Base-by-base conservation (phyloP, 176 grass and related monocot species). In the Chloris gayana region DNA sequence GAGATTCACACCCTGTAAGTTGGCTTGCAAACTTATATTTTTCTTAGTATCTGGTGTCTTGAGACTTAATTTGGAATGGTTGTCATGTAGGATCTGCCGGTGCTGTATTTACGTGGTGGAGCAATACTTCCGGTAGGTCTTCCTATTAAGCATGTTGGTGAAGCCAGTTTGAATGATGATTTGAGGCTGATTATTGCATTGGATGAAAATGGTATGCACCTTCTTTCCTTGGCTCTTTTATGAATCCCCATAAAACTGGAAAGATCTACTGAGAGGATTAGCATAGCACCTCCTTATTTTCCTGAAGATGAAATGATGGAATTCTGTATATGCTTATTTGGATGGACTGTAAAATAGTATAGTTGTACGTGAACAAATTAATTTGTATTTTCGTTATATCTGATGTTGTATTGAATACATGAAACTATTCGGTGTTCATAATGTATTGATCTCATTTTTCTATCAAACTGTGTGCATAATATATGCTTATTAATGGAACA, bases 1-100 rank as follows among this genome's bases (percentile, higher is more conserved):
- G 67, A 29, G 95, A 98, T 92, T 91, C 90, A 54, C 92, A 95
- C 50, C 95, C 86, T 79, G 92, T 98, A 93, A 87, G 92, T 89
- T 85, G 22, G 82, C 56, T 75, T 15, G 19, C 69, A 59, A 70
- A 78, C 47, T 67, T 38, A 39, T 74, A 47, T 75, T 84, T 70
- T 82, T 19, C 35, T 66, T 5, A 53, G 54, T 64, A 27, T 51
- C 66, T 82, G 18, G 1, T 61, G 30, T 56, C 53, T 21, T 35
- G 12, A 67, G 13, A 58, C 56, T 62, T 59, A 54, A 58, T 54
- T 80, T 54, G 44, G 39, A 68, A 68, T 57, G 19, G 65, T 72
- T 72, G 70, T 75, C 41, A 78, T 78, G 34, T 81, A 98, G 95
- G 95, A 98, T 88, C 62, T 98, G 21, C 95, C 95, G 4, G 50